Conservation (phyloP, 208 protist genomes). For the Phytomonas serpens region DNA sequence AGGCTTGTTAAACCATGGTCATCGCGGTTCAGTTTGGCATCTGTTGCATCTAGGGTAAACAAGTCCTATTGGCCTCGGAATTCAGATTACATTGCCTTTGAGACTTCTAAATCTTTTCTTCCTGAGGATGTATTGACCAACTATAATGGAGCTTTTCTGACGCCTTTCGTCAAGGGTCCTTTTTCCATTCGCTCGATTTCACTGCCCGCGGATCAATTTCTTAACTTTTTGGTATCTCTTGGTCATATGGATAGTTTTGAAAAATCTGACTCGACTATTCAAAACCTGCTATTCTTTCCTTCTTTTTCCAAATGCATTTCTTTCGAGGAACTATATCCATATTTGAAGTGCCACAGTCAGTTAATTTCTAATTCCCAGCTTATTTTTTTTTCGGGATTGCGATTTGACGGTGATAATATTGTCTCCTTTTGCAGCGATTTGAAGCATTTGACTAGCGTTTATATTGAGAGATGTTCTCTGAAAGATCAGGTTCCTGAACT, state of each 20-base stretch:
- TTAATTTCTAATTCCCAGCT: neutral
- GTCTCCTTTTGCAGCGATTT: neutral
- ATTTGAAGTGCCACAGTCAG: constrained; percentile 2
- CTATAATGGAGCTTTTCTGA: neutral
- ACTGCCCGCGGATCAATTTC: constrained; percentile 17
- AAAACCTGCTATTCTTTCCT: constrained; percentile 8
- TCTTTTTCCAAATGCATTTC: constrained; percentile 12
- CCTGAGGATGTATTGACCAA: neutral
- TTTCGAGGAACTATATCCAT: constrained; percentile 8
- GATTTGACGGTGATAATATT: neutral
- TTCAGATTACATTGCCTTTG: constrained; percentile 8
- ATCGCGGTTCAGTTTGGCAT: constrained; percentile 30
- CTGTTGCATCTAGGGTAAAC: constrained; percentile 53
- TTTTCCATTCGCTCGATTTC: neutral
- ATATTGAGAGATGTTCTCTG: constrained; percentile 8
- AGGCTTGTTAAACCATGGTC: constrained; percentile 14
- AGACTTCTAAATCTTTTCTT: constrained; percentile 1
- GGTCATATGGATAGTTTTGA: constrained; percentile 5
- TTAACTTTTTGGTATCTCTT: constrained; percentile 8
- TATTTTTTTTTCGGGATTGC: neutral
- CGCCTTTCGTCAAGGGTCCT: neutral
- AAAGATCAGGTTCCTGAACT: constrained; percentile 6
- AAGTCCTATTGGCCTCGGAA: constrained; percentile 27
- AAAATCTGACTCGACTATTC: constrained; percentile 1
- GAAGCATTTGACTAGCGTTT: neutral